Evolutionary conservation across 352 stramenopile species (phyloP).

Genomic region (Pythium dissimile): DNA sequence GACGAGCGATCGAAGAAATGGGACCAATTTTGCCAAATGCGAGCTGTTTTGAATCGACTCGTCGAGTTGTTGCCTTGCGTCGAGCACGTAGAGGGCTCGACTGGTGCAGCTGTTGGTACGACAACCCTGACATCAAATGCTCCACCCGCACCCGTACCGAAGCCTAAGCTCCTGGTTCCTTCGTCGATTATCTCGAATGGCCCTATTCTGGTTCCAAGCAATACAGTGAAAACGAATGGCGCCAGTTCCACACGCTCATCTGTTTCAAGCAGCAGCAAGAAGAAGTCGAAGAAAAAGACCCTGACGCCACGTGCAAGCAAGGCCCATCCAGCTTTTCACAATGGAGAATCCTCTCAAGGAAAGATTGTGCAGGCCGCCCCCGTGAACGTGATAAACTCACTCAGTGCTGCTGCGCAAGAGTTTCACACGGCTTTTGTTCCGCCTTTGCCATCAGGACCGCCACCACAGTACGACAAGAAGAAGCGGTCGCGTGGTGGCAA

Average conservation of each 20-base stretch:
- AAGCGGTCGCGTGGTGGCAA: neutral
- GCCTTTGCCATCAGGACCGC: neutral
- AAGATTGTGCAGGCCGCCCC: slow-evolving; percentile 1
- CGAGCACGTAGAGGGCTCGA: neutral
- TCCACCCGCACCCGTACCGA: neutral
- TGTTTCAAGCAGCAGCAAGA: slow-evolving; percentile 1
- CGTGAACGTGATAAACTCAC: neutral
- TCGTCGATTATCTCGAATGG: neutral
- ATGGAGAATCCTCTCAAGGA: neutral
- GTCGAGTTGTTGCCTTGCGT: slow-evolving; percentile 10
- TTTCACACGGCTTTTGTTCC: neutral
- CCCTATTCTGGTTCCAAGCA: neutral
- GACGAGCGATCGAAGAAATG: slow-evolving; percentile 17
- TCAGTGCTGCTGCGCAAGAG: neutral
- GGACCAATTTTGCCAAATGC: slow-evolving; percentile 21
- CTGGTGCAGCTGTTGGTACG: neutral
- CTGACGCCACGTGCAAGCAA: neutral
- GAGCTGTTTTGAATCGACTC: slow-evolving; percentile 13
- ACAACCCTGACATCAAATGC: neutral
- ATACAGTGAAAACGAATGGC: neutral
- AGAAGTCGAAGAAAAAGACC: slow-evolving; percentile 12
- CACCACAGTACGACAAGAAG: too few species aligned
- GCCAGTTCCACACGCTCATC: slow-evolving; percentile 3
- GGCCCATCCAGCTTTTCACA: neutral
- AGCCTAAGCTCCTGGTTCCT: slow-evolving; percentile 11